phyloP scores from a whole-genome alignment of 495 filamentous ascomycete genomes.

The Pyrenopolyporus hunteri region DNA sequence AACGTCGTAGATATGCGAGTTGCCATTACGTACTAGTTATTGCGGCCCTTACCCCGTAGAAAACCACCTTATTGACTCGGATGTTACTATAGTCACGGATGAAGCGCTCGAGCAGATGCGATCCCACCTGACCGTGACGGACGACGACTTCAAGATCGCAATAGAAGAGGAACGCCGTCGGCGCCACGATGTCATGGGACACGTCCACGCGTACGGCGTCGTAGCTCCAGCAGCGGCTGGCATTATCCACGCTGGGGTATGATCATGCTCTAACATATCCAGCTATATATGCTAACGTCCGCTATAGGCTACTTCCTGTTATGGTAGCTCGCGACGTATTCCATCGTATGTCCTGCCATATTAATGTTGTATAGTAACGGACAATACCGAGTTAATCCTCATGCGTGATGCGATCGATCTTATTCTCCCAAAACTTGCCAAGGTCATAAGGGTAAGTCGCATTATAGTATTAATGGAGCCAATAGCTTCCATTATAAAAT shows the following conservation, averaged over 20 bases:
- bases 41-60: neutral
- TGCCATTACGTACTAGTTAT: neutral
- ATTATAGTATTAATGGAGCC: too few species aligned
- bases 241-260: conserved; percentile 63
- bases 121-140: conserved; percentile 71
- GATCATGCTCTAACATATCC: conserved; percentile 1
- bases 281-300: conserved; percentile 5
- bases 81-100: conserved; percentile 62
- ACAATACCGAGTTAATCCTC: conserved; percentile 90
- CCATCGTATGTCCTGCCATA: neutral
- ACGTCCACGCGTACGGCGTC: conserved; percentile 74
- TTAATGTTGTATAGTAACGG: conserved; percentile 57
- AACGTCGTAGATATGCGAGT: neutral
- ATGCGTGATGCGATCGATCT: conserved; percentile 62
- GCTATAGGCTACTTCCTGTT: conserved; percentile 21
- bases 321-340: neutral
- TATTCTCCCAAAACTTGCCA: conserved; percentile 75
- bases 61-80: conserved; percentile 1
- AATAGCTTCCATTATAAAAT: too few species aligned
- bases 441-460: conserved; percentile 62
- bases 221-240: conserved; percentile 77
- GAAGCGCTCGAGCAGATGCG: conserved; percentile 80
- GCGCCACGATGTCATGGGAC: conserved; percentile 70
- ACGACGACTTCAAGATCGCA: conserved; percentile 79
- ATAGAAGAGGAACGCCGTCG: conserved; percentile 80